phyloP scores from a whole-genome alignment of 2,329 filamentous ascomycete genomes.

The Xylaria hypoxylon region DNA sequence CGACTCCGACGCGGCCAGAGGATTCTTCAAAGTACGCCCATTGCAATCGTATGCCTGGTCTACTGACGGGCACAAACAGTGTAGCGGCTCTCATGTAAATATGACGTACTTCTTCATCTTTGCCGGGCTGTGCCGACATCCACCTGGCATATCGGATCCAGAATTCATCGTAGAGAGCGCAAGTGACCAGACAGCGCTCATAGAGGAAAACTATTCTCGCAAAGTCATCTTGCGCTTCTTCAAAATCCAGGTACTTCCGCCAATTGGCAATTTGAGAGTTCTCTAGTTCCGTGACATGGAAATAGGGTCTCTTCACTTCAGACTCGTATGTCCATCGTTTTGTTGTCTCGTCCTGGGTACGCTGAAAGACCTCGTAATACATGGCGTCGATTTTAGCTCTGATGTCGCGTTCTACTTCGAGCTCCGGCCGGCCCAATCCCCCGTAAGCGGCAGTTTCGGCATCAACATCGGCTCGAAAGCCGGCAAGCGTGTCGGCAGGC shows the following conservation, averaged over 20 bases:
- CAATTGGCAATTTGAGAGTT: constrained; percentile 87
- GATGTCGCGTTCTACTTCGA: constrained; percentile 86
- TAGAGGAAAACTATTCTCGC: constrained; percentile 84
- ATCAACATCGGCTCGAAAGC: constrained; percentile 78
- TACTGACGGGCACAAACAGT: constrained; percentile 86
- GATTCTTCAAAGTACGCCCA: constrained; percentile 97
- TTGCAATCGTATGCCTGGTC: constrained; percentile 85
- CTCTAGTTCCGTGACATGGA: constrained; percentile 94
- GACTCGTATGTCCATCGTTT: constrained; percentile 96
- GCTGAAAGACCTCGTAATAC: constrained; percentile 83
- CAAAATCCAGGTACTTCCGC: constrained; percentile 96
- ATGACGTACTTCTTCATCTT: constrained; percentile 89
- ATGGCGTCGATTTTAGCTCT: constrained; percentile 82
- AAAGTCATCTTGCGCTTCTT: constrained; percentile 85
- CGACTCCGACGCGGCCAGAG: constrained; percentile 78
- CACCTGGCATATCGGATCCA: constrained; percentile 97
- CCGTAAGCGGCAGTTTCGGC: constrained; percentile 68
- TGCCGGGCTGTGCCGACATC: constrained; percentile 84
- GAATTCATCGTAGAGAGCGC: constrained; percentile 95
- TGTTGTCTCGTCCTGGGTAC: constrained; percentile 86
- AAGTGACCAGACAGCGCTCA: constrained; percentile 91
- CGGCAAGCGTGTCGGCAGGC: constrained; percentile 72
- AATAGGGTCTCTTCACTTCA: constrained; percentile 95
- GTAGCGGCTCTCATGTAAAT: constrained; percentile 90
- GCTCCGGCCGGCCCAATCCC: constrained; percentile 69